phyloP scores from a whole-genome alignment of 148 eudicot species.

The Oxyria digyna region DNA sequence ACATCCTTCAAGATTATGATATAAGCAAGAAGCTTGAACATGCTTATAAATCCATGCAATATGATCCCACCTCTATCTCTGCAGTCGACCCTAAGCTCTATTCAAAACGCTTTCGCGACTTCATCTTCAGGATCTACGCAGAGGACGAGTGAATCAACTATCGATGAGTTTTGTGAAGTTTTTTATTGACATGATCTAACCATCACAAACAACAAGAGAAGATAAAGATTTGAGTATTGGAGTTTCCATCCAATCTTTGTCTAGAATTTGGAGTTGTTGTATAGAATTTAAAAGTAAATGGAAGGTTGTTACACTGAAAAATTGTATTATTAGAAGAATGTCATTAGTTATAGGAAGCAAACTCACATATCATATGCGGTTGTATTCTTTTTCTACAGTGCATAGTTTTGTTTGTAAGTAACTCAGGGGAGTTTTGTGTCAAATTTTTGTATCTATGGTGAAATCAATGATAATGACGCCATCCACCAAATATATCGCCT shows the following conservation, averaged over 20 bases:
- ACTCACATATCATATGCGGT: neutral
- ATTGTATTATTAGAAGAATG: too few species aligned
- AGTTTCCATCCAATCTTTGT: too few species aligned
- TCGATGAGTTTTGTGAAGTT: too few species aligned
- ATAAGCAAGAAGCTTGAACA: conserved; percentile 11
- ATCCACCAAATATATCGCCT: too few species aligned
- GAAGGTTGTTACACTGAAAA: too few species aligned
- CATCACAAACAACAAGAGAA: too few species aligned
- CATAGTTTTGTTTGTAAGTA: neutral
- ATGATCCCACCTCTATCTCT: conserved; percentile 11
- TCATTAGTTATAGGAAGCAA: neutral
- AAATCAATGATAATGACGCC: too few species aligned
- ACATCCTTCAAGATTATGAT: conserved; percentile 7
- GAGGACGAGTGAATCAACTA: neutral
- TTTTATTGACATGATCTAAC: too few species aligned
- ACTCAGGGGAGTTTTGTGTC: neutral
- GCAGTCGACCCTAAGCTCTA: conserved; percentile 13
- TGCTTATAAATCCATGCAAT: conserved; percentile 11
- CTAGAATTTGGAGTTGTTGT: too few species aligned
- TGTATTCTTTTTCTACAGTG: neutral
- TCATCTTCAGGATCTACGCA: neutral
- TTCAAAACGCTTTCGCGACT: conserved; percentile 8
- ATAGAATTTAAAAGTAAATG: too few species aligned
- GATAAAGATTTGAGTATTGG: too few species aligned
- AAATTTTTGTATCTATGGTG: too few species aligned